Base-by-base conservation (phyloP, 371 early-diverging fungal genomes). In the Neoconidiobolus thromboides region DNA sequence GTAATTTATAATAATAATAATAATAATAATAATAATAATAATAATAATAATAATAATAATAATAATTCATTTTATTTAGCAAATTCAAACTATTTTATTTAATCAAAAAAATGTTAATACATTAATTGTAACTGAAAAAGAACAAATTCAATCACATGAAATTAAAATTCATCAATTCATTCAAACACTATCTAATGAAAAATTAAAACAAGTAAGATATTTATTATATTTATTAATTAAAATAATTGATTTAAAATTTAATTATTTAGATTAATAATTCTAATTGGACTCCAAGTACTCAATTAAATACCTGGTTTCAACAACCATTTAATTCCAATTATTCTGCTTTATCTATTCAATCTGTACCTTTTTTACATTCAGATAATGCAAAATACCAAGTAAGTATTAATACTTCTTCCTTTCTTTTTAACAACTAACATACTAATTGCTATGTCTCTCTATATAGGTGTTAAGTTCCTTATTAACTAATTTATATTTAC, bases 251-350 rank as follows among this genome's bases (percentile, higher is more conserved):
- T 26, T 26, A 26, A 26, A 26, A 26, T 26, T 26, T 26, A 26
- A 26, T 26, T 26, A 26, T 26, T 26, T 26, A 26, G 26, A 26
- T 26, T 26, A 26, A 26, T 26, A 26, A 26, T 26, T 26, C 26
- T 26, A 26, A 26, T 26, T 26, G 26, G 26, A 26, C 26, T 26
- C 26, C 26, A 26, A 26, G 26, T 26, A 26, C 26, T 26, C 26
- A 26, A 26, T 26, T 26, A 26, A 26, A 26, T 26, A 26, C 26
- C 26, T 26, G 26, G 26, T 26, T 26, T 26, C 26, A 26, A 26
- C 26, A 26, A 46, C 91, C 91, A 1, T 88, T 89, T 64, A 80
- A 83, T 26, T 83, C 92, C 59, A 93, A 93, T 70, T 94, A 83
- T 64, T 80, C 87, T 2, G 85, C 86, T 14, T 71, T 79, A 57